Base-by-base conservation (phyloP, 768 basidiomycete genomes). In the Collybia nuda region DNA sequence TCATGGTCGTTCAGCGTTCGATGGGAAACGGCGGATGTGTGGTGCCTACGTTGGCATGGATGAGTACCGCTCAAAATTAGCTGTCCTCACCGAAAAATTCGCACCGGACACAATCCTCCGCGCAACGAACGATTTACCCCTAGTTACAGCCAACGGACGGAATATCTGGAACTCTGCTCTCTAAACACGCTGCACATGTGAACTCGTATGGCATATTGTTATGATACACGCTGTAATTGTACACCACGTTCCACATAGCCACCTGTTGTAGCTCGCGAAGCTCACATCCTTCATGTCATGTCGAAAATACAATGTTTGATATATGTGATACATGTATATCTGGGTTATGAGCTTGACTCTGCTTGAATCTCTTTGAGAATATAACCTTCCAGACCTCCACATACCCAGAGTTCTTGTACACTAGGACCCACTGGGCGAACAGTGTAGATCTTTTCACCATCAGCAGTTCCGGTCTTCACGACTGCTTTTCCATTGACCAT, bases 371-470 rank as follows among this genome's bases (percentile, higher is more conserved):
- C 78, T 67, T 90, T 90, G 59, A 93, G 67, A 44, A 98, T 90
- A 65, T 85, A 97, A 1, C 93, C 93, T 61, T 98, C 96, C 50
- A 98, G 67, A 6, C 95, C 94, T 6, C 92, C 94, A 56, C 92
- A 95, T 12, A 95, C 77, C 97, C 97, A 98, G 38, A 99, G 73
- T 69, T 99, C 96, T 72, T 99, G 97, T 42, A 99, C 96, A 64
- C 94, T 97, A 40, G 84, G 74, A 8, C 97, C 97, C 5, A 99
- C 87, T 8, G 86, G 81, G 32, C 88, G 81, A 14, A 93, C 79
- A 15, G 61, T 56, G 62, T 96, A 89, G 55, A 70, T 76, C 63
- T 77, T 81, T 58, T 66, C 63, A 19, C 77, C 71, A 9, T 74
- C 78, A n/a, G 65, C 65, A 3, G 57, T 59, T 24, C 57, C 62